phyloP scores from a whole-genome alignment of 2,329 filamentous ascomycete genomes.

The Botrytis sinoallii region DNA sequence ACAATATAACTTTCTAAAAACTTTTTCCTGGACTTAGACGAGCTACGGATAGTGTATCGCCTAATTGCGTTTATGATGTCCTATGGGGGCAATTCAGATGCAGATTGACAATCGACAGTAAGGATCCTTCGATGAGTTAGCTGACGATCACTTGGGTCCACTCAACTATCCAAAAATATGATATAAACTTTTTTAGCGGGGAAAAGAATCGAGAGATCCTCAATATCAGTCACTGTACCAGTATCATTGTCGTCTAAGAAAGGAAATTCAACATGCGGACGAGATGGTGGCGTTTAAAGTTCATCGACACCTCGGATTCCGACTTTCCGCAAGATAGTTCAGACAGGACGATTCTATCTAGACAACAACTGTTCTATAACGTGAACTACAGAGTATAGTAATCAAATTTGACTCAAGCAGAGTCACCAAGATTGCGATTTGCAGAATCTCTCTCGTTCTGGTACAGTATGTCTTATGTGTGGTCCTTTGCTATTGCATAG shows the following conservation, averaged over 20 bases:
- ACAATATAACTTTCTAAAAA: too few species aligned
- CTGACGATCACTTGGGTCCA: background rate
- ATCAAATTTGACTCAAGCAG: background rate
- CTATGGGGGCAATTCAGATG: too few species aligned
- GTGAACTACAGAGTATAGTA: background rate
- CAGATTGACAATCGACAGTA: background rate
- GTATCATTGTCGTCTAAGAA: background rate
- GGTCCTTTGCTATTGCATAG: background rate
- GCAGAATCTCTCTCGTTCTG: background rate
- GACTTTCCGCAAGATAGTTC: background rate
- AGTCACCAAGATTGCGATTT: background rate
- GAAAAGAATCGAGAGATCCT: background rate
- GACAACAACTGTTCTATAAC: background rate
- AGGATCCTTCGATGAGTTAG: background rate
- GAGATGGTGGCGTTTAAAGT: background rate
- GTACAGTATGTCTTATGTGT: background rate
- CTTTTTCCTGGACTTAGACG: background rate
- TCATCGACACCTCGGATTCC: background rate
- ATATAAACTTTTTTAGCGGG: background rate
- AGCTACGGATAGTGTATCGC: background rate
- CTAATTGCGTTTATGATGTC: background rate
- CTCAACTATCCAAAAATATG: background rate
- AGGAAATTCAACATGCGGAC: background rate
- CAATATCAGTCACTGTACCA: background rate
- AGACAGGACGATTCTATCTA: background rate